A percentile compares a stretch with the other conserved stretches of the same genome.
These are phyloP conservation scores for Thelonectria olida DNA, from an alignment of 2,329 filamentous ascomycete species.

Conservation along the genomic window DNA sequence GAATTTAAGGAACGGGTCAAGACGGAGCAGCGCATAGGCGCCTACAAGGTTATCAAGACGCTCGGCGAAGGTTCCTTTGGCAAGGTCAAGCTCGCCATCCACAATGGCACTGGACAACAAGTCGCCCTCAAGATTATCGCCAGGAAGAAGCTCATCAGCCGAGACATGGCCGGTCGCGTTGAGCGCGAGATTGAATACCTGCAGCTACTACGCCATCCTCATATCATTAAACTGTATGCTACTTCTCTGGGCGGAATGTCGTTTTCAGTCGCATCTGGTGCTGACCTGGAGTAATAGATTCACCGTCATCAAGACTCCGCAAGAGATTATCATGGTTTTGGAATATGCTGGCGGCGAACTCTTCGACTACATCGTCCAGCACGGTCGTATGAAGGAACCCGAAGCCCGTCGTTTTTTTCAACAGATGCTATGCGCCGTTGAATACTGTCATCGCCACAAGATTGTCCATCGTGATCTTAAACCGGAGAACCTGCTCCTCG, in stretches of 20 bases:
- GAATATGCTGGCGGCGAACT: slow-evolving; percentile 97
- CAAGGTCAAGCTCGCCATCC: slow-evolving; percentile 96
- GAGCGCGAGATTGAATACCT: slow-evolving; percentile 99
- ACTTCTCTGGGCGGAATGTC: background rate
- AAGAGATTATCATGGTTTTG: slow-evolving; percentile 98
- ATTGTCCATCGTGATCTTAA: slow-evolving; percentile 98
- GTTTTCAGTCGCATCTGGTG: background rate
- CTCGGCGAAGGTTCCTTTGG: slow-evolving; percentile 97
- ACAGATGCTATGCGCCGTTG: slow-evolving; percentile 97
- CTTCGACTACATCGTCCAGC: slow-evolving; percentile 97
- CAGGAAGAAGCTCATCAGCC: slow-evolving; percentile 92
- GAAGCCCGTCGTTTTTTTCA: slow-evolving; percentile 98
- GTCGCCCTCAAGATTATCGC: slow-evolving; percentile 98
- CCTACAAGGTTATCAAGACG: slow-evolving; percentile 90
- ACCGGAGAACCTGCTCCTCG: slow-evolving; percentile 94
- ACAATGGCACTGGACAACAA: slow-evolving; percentile 91
- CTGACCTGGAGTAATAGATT: slow-evolving; percentile 63
- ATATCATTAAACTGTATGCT: slow-evolving; percentile 97
- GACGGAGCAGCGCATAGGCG: slow-evolving; percentile 85
- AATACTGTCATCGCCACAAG: slow-evolving; percentile 98
- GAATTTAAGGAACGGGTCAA: slow-evolving; percentile 59
- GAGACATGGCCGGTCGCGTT: slow-evolving; percentile 97
- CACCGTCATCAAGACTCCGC: slow-evolving; percentile 94
- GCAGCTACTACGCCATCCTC: slow-evolving; percentile 92
- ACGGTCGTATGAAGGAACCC: slow-evolving; percentile 89